A percentile compares a stretch with the other conserved stretches of the same genome.
phyloP scores from a whole-genome alignment of 805 yeast genomes.

The Cyberlindnera sargentensis region DNA sequence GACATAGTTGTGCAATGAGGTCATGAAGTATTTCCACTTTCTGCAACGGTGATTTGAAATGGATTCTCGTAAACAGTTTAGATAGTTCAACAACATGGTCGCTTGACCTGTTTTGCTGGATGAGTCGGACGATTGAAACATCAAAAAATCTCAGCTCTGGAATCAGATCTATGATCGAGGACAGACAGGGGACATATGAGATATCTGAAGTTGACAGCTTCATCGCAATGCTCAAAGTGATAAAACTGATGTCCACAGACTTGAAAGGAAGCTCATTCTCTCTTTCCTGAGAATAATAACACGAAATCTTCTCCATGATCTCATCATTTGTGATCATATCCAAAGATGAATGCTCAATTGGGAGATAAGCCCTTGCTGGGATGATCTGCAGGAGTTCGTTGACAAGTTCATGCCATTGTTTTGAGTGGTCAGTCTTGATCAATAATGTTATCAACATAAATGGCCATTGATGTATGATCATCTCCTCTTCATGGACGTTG shows the following conservation, averaged over 20 bases:
- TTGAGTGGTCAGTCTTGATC: slow-evolving; percentile 16
- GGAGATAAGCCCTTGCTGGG: slow-evolving; percentile 58
- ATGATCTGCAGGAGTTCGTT: slow-evolving; percentile 41
- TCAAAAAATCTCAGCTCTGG: slow-evolving; percentile 36
- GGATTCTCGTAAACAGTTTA: slow-evolving; percentile 23
- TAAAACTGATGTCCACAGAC: slow-evolving; percentile 37
- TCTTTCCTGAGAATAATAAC: slow-evolving; percentile 28
- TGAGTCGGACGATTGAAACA: slow-evolving; percentile 25
- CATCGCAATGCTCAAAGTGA: slow-evolving; percentile 29
- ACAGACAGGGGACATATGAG: slow-evolving; percentile 28
- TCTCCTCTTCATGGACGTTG: slow-evolving; percentile 81
- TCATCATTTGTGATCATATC: slow-evolving; percentile 12
- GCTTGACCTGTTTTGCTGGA: slow-evolving; percentile 8
- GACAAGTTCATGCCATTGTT: slow-evolving; percentile 34
- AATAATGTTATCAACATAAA: slow-evolving; percentile 48
- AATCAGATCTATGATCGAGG: slow-evolving; percentile 34
- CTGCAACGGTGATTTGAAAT: slow-evolving; percentile 22
- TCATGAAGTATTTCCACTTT: slow-evolving; percentile 14
- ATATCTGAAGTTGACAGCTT: slow-evolving; percentile 21
- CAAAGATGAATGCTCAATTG: slow-evolving; percentile 37
- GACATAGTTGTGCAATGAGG: slow-evolving; percentile 17
- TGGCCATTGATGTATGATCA: slow-evolving; percentile 71
- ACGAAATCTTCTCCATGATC: slow-evolving; percentile 24
- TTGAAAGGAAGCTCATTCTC: slow-evolving; percentile 31
- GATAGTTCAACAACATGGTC: slow-evolving; percentile 22